phyloP scores from a whole-genome alignment of 805 yeast species.

The Candida ulmi region DNA sequence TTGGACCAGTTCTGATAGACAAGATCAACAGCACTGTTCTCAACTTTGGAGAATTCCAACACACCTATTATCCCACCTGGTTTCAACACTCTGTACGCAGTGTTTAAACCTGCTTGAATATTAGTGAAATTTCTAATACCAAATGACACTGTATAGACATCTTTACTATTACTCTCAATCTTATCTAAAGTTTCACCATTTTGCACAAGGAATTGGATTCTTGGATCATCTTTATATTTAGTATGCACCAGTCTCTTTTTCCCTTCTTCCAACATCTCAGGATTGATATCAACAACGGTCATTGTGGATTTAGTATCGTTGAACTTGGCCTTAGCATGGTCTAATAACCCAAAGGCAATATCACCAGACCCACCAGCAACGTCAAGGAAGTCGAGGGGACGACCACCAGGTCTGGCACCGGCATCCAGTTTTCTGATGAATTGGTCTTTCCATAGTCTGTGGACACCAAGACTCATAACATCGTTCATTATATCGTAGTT shows the following conservation, averaged over 20 bases:
- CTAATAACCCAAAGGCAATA: slow-evolving; percentile 90
- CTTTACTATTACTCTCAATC: slow-evolving; percentile 83
- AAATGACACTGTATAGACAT: slow-evolving; percentile 92
- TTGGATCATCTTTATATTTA: slow-evolving; percentile 42
- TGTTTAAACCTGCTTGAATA: slow-evolving; percentile 85
- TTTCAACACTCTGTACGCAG: slow-evolving; percentile 93
- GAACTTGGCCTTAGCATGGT: slow-evolving; percentile 77
- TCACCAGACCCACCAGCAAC: slow-evolving; percentile 99
- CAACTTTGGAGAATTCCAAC: slow-evolving; percentile 89
- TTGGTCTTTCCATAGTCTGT: slow-evolving; percentile 91
- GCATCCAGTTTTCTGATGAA: slow-evolving; percentile 86
- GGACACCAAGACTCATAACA: slow-evolving; percentile 94
- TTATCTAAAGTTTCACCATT: slow-evolving; percentile 87
- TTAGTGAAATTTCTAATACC: slow-evolving; percentile 97
- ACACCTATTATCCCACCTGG: slow-evolving; percentile 99
- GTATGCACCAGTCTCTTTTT: slow-evolving; percentile 62
- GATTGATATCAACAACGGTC: slow-evolving; percentile 92
- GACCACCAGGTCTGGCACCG: slow-evolving; percentile 83
- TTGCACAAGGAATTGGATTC: slow-evolving; percentile 81
- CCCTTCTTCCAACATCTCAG: slow-evolving; percentile 95
- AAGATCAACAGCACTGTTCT: slow-evolving; percentile 67
- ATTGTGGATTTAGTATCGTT: slow-evolving; percentile 73
- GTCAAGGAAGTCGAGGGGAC: slow-evolving; percentile 83
- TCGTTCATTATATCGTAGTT: slow-evolving; percentile 97
- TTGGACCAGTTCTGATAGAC: slow-evolving; percentile 86